phyloP scores from a whole-genome alignment of 2,329 filamentous ascomycete species.

The Sporothrix sp. region DNA sequence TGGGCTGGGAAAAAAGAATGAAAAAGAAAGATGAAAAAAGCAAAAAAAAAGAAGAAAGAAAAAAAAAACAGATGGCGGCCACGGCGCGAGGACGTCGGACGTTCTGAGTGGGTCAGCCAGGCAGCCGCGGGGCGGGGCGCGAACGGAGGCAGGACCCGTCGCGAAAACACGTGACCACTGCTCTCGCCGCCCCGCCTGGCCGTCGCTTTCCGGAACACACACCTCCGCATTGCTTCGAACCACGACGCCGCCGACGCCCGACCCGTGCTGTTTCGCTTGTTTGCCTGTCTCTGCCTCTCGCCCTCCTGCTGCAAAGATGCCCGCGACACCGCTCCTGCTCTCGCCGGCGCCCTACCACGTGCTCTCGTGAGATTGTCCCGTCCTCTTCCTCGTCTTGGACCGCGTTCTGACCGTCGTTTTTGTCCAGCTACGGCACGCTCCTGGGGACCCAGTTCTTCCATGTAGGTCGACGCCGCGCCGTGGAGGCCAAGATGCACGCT shows the following conservation, averaged over 20 bases:
- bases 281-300: background rate
- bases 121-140: conserved; percentile 6
- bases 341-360: conserved; percentile 67
- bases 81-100: background rate
- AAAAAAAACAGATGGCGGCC: background rate
- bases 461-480: no score
- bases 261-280: background rate
- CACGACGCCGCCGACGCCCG: background rate
- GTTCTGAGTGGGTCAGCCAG: conserved; percentile 12
- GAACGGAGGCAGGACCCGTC: conserved; percentile 10
- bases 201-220: background rate
- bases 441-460: conserved; percentile 84
- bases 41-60: background rate
- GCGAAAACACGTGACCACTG: conserved; percentile 16
- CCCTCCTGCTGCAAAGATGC: conserved; percentile 29
- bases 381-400: background rate
- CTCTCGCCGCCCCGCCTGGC: background rate
- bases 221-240: background rate
- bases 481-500: conserved; percentile 35
- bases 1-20: background rate
- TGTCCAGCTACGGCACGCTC: conserved; percentile 69
- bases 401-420: background rate
- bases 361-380: conserved; percentile 45
- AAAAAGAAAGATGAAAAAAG: background rate
- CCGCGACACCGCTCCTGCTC: conserved; percentile 40